Percentiles rank a stretch among this genome's conserved stretches.
Evolutionary conservation across 768 basidiomycete species (phyloP).

Genomic region (Russula ochroleuca): DNA sequence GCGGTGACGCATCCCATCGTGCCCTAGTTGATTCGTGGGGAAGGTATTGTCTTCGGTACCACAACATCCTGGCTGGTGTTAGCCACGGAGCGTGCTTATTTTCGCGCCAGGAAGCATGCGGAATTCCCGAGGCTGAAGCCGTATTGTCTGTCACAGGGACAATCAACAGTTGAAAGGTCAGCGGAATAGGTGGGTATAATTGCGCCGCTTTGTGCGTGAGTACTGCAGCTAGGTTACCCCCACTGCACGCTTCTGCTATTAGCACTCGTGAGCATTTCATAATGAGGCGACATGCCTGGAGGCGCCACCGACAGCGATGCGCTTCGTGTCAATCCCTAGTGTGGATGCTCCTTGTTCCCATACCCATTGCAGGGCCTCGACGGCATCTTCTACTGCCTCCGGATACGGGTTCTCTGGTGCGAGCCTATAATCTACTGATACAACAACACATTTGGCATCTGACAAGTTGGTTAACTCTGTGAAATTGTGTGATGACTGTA

Average conservation of each 20-base stretch:
- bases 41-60: conserved; percentile 69
- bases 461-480: not conserved
- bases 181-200: conserved; percentile 45
- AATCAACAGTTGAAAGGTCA: conserved; percentile 59
- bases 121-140: conserved; percentile 38
- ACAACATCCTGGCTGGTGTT: conserved; percentile 58
- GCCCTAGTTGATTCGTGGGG: conserved; percentile 55
- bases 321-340: conserved; percentile 47
- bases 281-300: conserved; percentile 47
- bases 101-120: conserved; percentile 50
- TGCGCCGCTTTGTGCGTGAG: conserved; percentile 58
- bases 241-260: conserved; percentile 38
- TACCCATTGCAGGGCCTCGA: conserved; percentile 65
- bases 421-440: conserved; percentile 67
- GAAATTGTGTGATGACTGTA: not conserved
- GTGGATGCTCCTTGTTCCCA: conserved; percentile 42
- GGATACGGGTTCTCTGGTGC: conserved; percentile 71
- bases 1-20: conserved; percentile 67
- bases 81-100: conserved; percentile 59
- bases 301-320: conserved; percentile 67
- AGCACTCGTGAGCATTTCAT: not conserved
- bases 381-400: conserved; percentile 63
- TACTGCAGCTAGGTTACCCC: conserved; percentile 66
- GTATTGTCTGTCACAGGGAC: conserved; percentile 77
- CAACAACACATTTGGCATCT: conserved; percentile 59